Conservation (phyloP, 495 filamentous ascomycete species). For the Xylaria telfairii region DNA sequence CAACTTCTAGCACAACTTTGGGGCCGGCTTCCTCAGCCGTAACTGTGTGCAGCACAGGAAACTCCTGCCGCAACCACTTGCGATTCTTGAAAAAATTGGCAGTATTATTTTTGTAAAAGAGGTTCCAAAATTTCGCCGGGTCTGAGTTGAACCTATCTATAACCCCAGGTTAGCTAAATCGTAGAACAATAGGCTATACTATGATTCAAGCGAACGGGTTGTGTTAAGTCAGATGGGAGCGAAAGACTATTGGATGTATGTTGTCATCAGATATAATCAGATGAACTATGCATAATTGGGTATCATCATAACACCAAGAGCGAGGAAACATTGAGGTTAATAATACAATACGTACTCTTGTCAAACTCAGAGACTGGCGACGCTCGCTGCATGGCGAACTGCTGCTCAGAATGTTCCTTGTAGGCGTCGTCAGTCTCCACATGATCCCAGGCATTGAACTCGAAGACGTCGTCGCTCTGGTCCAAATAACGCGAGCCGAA, state of each 20-base stretch:
- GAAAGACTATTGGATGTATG: slow-evolving; percentile 61
- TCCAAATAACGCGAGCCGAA: slow-evolving; percentile 90
- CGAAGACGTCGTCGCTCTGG: slow-evolving; percentile 83
- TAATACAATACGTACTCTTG: slow-evolving; percentile 58
- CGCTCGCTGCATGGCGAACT: slow-evolving; percentile 81
- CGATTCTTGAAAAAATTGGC: slow-evolving; percentile 98
- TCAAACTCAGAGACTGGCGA: slow-evolving; percentile 88
- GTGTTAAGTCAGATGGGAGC: slow-evolving; percentile 64
- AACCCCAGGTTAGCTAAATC: slow-evolving; percentile 41
- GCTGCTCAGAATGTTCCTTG: slow-evolving; percentile 77
- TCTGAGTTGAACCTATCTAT: slow-evolving; percentile 80
- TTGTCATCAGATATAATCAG: slow-evolving; percentile 63
- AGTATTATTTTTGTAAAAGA: slow-evolving; percentile 94
- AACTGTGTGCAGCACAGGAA: slow-evolving; percentile 77
- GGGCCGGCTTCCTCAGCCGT: slow-evolving; percentile 66
- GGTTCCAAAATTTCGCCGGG: slow-evolving; percentile 94
- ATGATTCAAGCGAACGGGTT: slow-evolving; percentile 15
- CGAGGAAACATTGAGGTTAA: slow-evolving; percentile 12
- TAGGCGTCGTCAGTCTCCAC: slow-evolving; percentile 87
- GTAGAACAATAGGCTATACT: slow-evolving; percentile 9
- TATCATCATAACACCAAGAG: slow-evolving; percentile 59
- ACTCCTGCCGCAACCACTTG: slow-evolving; percentile 96
- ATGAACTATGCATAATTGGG: slow-evolving; percentile 66
- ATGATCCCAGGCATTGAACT: slow-evolving; percentile 99
- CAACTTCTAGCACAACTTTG: slow-evolving; percentile 80